Percentiles rank a stretch among this genome's conserved stretches.
Evolutionary conservation across 108 stramenopile genomes (phyloP).

Genomic region (Nannochloropsis gaditana): DNA sequence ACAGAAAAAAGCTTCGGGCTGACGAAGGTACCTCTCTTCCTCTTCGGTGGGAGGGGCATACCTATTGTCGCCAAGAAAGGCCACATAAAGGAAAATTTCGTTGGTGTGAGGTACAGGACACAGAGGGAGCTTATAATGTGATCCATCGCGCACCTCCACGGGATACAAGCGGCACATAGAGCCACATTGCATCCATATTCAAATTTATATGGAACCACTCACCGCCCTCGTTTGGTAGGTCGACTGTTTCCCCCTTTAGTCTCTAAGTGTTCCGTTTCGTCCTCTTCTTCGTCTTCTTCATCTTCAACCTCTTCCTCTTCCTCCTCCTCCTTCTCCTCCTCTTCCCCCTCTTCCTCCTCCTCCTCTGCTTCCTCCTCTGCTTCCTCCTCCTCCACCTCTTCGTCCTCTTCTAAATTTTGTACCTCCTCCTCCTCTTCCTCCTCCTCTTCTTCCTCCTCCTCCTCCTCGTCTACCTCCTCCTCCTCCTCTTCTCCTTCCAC

Average conservation of each 20-base stretch:
- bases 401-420: background rate
- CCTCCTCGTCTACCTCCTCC: background rate
- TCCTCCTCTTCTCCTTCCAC: background rate
- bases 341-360: background rate
- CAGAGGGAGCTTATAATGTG: background rate
- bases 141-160: background rate
- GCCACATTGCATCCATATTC: too few relatives aligned
- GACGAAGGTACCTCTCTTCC: background rate
- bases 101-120: background rate
- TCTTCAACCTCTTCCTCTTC: background rate
- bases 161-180: too few relatives aligned
- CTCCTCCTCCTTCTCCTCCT: background rate
- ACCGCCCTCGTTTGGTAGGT: conserved; percentile 17
- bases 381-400: background rate
- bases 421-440: background rate
- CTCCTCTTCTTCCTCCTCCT: background rate
- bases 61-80: background rate
- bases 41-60: background rate
- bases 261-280: background rate
- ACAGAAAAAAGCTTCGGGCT: background rate
- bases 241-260: background rate
- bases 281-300: background rate
- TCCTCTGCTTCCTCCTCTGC: background rate
- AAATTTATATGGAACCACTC: background rate
- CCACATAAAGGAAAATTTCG: background rate